Conservation (phyloP, 352 stramenopile genomes). For the Phytopythium chamaehyphon region DNA sequence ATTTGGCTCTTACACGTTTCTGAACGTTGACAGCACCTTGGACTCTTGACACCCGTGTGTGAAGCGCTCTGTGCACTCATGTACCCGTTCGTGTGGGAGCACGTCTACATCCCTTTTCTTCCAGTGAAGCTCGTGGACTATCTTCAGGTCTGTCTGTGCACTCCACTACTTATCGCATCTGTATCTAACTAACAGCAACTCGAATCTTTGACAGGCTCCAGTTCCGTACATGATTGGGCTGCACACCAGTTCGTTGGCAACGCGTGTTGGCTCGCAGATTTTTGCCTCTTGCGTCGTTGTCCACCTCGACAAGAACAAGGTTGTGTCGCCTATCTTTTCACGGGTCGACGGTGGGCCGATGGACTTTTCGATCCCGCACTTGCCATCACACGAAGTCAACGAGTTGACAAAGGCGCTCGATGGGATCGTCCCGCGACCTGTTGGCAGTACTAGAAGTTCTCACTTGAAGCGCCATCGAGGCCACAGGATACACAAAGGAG, state of each 20-base stretch:
- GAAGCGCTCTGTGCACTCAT: conserved; percentile 77
- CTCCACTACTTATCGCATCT: neutral
- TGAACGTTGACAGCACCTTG: conserved; percentile 35
- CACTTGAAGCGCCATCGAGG: no score
- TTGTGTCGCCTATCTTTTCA: conserved; percentile 67
- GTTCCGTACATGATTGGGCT: conserved; percentile 84
- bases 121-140: conserved; percentile 82
- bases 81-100: conserved; percentile 82
- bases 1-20: neutral
- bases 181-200: no score
- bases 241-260: conserved; percentile 79
- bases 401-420: conserved; percentile 28
- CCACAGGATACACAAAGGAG: no score
- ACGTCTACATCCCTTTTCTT: conserved; percentile 86
- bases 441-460: conserved; percentile 10
- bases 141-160: conserved; percentile 38
- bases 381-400: conserved; percentile 46
- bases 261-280: conserved; percentile 59
- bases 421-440: conserved; percentile 35
- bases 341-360: conserved; percentile 42
- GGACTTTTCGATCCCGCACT: conserved; percentile 45
- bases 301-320: conserved; percentile 82
- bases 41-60: conserved; percentile 67
- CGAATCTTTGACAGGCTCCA: conserved; percentile 64
- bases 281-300: conserved; percentile 81